Base-by-base conservation (phyloP, 306 rosid species). In the Trifolium fragiferum region DNA sequence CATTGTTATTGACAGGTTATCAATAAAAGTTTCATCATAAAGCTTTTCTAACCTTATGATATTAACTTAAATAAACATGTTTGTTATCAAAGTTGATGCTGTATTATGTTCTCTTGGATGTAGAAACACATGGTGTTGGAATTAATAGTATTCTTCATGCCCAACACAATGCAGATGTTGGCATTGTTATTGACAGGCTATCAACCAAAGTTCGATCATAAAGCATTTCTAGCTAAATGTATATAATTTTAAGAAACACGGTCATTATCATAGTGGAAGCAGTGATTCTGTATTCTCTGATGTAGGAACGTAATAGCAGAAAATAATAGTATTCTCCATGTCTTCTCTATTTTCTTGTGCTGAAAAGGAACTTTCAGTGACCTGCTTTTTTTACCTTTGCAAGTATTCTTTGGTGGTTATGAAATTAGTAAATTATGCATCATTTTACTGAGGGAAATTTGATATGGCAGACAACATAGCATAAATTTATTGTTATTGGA, bases 81-180 rank as follows among this genome's bases (percentile, higher is more conserved):
- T 65, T 40, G 18, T 43, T 20, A 35, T 64, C 57, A 63, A 63
- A 33, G 43, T 53, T 35, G 57, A 64, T 72, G 30, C 14, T n/a
- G 33, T 51, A 27, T 62, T 18, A 19, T 38, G 11, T 65, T 54
- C 47, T 27, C 8, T 66, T 19, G 11, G 57, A 57, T 30, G 46
- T 23, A 47, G 20, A 32, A 60, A 30, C 41, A 30, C 5, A 64
- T 27, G 18, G 64, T 5, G 18, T 51, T 53, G 20, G 20, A 37
- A 61, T 32, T 38, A 63, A 49, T 62, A 14, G 64, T 54, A 54
- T 57, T 57, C 37, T 57, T 57, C 37, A 5, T 12, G 35, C 96
- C 37, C 90, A 87, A 82, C 88, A 96, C 89, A 92, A 92, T 85
- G 87, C 88, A 66, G 89, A 88, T 73, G 90, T 83, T 76, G 96